Conservation (phyloP, 306 rosid genomes). For the Sesbania bispinosa region DNA sequence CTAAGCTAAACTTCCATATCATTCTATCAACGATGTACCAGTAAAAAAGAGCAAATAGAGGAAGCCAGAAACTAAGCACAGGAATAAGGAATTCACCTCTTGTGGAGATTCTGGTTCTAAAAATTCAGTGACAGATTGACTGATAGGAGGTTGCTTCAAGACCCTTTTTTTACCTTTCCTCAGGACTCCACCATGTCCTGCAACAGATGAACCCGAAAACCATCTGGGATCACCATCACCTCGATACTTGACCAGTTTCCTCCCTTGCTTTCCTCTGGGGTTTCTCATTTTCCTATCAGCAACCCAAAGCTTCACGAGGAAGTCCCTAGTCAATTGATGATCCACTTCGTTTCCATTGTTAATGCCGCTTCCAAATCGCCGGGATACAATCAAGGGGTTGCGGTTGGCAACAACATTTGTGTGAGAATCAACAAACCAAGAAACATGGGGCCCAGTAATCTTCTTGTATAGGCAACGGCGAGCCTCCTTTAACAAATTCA, state of each 20-base stretch:
- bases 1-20: background rate
- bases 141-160: constrained; percentile 66
- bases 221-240: constrained; percentile 26
- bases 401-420: constrained; percentile 8
- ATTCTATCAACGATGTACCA: background rate
- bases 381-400: constrained; percentile 9
- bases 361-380: constrained; percentile 39
- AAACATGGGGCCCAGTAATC: background rate
- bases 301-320: constrained; percentile 60
- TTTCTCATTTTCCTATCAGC: constrained; percentile 43
- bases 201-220: constrained; percentile 34
- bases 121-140: constrained; percentile 56
- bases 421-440: constrained; percentile 13
- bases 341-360: constrained; percentile 15
- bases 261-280: constrained; percentile 20
- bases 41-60: background rate
- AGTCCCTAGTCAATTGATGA: constrained; percentile 48
- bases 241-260: constrained; percentile 11
- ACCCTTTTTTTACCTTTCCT: background rate
- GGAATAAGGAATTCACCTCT: constrained; percentile 51
- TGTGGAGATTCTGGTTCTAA: constrained; percentile 54
- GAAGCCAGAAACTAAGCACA: background rate
- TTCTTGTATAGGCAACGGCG: constrained; percentile 21
- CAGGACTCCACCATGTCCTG: background rate
- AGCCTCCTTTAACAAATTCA: constrained; percentile 34